phyloP scores from a whole-genome alignment of 2,329 filamentous ascomycete genomes.

The Aureobasidium musti region DNA sequence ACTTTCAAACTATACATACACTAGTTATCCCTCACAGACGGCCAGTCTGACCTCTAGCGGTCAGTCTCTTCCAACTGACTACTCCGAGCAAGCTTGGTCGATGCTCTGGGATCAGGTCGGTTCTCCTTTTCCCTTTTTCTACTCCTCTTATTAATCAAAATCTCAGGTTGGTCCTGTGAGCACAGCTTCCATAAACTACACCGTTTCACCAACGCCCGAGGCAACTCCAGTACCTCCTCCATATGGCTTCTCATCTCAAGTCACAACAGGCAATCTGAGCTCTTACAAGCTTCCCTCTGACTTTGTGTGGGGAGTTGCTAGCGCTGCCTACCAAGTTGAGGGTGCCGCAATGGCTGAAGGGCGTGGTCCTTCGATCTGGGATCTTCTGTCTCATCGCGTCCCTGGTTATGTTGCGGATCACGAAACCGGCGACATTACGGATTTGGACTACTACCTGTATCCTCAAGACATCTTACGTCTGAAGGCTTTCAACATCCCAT shows the following conservation, averaged over 20 bases:
- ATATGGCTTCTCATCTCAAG: conserved; percentile 7
- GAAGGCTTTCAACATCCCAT: conserved; percentile 44
- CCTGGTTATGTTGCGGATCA: conserved; percentile 40
- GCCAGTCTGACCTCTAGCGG: conserved; percentile 8
- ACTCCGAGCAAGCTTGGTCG: conserved; percentile 27
- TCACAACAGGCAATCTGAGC: conserved; percentile 25
- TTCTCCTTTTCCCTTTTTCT: too few species aligned
- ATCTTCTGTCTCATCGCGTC: conserved; percentile 36
- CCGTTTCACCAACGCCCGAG: conserved; percentile 40
- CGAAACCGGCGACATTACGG: conserved; percentile 50
- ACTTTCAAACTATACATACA: conserved; percentile 24
- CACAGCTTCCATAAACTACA: conserved; percentile 36
- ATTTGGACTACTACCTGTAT: conserved; percentile 48
- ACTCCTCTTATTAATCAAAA: too few species aligned
- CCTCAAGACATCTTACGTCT: conserved; percentile 40
- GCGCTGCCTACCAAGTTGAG: conserved; percentile 41
- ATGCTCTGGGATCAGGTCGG: conserved; percentile 36
- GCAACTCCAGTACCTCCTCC: conserved; percentile 34
- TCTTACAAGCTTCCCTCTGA: conserved; percentile 39
- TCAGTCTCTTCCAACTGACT: conserved; percentile 17
- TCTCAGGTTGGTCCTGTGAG: conserved; percentile 36
- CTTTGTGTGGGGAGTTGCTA: conserved; percentile 46
- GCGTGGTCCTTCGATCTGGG: conserved; percentile 37
- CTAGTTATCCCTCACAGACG: conserved; percentile 15
- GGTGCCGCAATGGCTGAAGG: conserved; percentile 39